phyloP scores from a whole-genome alignment of 106 monocot genomes.

The Apostasia ramifera region DNA sequence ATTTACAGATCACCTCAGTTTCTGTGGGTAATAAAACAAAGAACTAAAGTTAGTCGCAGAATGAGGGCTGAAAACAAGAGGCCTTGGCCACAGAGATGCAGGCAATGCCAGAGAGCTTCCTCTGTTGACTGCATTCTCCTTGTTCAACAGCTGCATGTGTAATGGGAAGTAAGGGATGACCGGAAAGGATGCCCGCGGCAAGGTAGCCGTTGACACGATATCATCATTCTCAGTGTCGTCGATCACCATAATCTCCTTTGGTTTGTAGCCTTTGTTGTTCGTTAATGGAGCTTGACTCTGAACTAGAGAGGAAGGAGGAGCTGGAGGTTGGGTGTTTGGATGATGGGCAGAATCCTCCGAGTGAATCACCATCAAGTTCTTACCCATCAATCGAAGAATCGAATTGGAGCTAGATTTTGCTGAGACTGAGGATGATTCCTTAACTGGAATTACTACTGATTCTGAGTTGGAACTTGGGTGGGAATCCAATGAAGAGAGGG shows the following conservation, averaged over 20 bases:
- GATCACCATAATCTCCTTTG: constrained; percentile 22
- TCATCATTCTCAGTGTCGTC: constrained; percentile 14
- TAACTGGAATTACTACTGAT: background rate
- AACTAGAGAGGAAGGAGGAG: background rate
- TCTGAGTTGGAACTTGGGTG: too few relatives aligned
- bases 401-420: constrained; percentile 2
- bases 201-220: background rate
- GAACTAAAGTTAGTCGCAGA: background rate
- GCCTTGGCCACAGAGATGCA: background rate
- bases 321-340: background rate
- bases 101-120: background rate
- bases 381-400: constrained; percentile 14
- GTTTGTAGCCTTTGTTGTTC: background rate
- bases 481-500: too few relatives aligned
- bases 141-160: constrained; percentile 1
- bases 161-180: constrained; percentile 1
- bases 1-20: background rate
- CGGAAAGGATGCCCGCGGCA: background rate
- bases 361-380: constrained; percentile 9
- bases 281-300: too few relatives aligned
- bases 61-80: background rate
- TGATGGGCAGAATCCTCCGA: background rate
- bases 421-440: constrained; percentile 4
- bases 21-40: constrained; percentile 7
- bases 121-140: background rate